Percentiles rank a stretch among this genome's conserved stretches.
Evolutionary conservation across 1,284 basidiomycete species (phyloP).

Genomic region (Tilletiaria anomala): DNA sequence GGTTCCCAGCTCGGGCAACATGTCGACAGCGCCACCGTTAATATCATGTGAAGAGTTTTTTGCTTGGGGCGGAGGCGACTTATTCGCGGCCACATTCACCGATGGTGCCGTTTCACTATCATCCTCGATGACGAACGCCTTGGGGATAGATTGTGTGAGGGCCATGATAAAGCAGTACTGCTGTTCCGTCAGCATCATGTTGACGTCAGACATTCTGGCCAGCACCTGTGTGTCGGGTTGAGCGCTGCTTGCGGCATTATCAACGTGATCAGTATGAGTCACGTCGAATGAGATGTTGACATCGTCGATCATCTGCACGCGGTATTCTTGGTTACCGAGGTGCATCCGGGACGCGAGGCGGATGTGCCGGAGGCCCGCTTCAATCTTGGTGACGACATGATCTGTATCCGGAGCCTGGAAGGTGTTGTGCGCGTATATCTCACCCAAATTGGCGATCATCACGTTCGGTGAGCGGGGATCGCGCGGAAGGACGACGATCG

Average conservation of each 20-base stretch:
- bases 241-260: conserved; percentile 32
- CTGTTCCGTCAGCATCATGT: conserved; percentile 71
- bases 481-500: conserved; percentile 78
- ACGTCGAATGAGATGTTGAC: conserved; percentile 64
- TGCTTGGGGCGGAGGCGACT: too few species aligned
- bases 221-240: conserved; percentile 42
- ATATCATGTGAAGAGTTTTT: too few species aligned
- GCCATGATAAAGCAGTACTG: conserved; percentile 69
- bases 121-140: conserved; percentile 45
- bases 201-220: conserved; percentile 75
- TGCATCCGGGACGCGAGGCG: conserved; percentile 47
- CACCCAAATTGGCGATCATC: conserved; percentile 71
- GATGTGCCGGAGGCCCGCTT: conserved; percentile 70
- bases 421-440: conserved; percentile 68
- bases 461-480: conserved; percentile 56
- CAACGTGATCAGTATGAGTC: conserved; percentile 45
- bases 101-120: too few species aligned
- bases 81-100: too few species aligned
- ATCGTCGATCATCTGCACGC: conserved; percentile 73
- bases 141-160: conserved; percentile 59
- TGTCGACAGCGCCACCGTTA: conserved; percentile 37
- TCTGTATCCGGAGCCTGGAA: conserved; percentile 50
- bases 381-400: conserved; percentile 43
- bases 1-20: conserved; percentile 45
- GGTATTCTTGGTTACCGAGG: conserved; percentile 18